phyloP scores from a whole-genome alignment of 2,329 filamentous ascomycete species.

The Bipolaris cookei region DNA sequence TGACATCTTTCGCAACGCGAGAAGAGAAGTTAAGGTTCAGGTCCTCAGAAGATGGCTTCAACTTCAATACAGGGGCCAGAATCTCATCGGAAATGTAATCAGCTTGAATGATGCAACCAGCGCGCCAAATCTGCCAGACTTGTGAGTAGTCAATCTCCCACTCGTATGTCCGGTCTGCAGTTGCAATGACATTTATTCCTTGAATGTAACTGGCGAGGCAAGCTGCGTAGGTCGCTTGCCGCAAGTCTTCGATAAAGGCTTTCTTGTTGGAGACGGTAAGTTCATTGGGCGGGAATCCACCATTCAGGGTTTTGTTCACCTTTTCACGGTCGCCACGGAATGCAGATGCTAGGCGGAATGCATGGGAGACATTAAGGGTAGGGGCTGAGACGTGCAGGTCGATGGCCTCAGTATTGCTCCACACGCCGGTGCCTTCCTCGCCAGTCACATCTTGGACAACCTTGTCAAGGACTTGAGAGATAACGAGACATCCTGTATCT shows the following conservation, averaged over 20 bases:
- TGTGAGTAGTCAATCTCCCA: slow-evolving; percentile 64
- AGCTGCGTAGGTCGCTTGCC: slow-evolving; percentile 65
- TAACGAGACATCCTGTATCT: slow-evolving; percentile 55
- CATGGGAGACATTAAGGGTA: slow-evolving; percentile 68
- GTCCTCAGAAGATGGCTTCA: slow-evolving; percentile 49
- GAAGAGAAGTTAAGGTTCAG: slow-evolving; percentile 53
- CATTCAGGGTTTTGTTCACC: slow-evolving; percentile 57
- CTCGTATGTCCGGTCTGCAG: slow-evolving; percentile 62
- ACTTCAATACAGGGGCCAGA: slow-evolving; percentile 56
- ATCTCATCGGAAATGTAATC: slow-evolving; percentile 67
- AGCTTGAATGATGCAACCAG: slow-evolving; percentile 73
- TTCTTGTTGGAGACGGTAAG: slow-evolving; percentile 44
- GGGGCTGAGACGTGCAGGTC: slow-evolving; percentile 67
- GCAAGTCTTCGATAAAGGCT: slow-evolving; percentile 63
- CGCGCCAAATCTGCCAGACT: slow-evolving; percentile 69
- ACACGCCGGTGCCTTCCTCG: slow-evolving; percentile 71
- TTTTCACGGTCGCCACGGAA: slow-evolving; percentile 63
- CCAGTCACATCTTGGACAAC: slow-evolving; percentile 73
- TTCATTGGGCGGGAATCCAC: slow-evolving; percentile 50
- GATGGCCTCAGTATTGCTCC: slow-evolving; percentile 68
- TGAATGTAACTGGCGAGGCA: slow-evolving; percentile 70
- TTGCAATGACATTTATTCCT: slow-evolving; percentile 68
- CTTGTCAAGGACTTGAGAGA: slow-evolving; percentile 70
- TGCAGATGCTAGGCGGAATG: slow-evolving; percentile 67
- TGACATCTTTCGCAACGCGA: slow-evolving; percentile 61